Evolutionary conservation across 257 asterid species (phyloP).

Genomic region (Lithospermum erythrorhizon): DNA sequence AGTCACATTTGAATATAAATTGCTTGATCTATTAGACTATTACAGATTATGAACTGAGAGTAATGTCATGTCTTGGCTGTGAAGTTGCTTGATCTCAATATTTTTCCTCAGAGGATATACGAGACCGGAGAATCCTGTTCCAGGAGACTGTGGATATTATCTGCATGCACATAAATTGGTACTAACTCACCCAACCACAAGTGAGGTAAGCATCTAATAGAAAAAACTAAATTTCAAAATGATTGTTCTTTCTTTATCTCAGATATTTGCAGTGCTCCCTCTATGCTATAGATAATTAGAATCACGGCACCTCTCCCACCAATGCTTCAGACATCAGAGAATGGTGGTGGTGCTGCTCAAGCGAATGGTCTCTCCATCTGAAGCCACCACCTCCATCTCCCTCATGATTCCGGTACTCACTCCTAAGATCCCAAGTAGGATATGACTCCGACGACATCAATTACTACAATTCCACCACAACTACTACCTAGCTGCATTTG

Average conservation of each 20-base stretch:
- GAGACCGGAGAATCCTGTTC: conserved; percentile 87
- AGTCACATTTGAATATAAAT: too few species aligned
- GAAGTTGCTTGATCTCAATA: too few species aligned
- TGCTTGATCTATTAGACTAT: too few species aligned
- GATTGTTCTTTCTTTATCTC: not conserved
- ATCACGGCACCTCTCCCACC: conserved; percentile 62
- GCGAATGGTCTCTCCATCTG: too few species aligned
- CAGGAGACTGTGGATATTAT: conserved; percentile 95
- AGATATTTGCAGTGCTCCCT: not conserved
- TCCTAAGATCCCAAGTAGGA: too few species aligned
- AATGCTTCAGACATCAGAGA: conserved; percentile 31
- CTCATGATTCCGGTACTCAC: too few species aligned
- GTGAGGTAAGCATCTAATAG: conserved; percentile 36
- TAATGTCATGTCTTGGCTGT: too few species aligned
- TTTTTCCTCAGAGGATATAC: conserved; percentile 55
- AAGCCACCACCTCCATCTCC: too few species aligned
- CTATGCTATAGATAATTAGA: conserved; percentile 35
- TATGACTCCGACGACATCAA: too few species aligned
- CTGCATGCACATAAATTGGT: conserved; percentile 71
- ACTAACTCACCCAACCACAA: conserved; percentile 57
- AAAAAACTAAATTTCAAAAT: not conserved
- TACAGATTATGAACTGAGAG: too few species aligned
- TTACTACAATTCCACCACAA: too few species aligned
- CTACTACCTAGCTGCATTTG: too few species aligned
- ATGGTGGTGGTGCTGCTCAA: conserved; percentile 15